Conservation (phyloP, 371 early-diverging fungal genomes). For the Circinella umbellata region DNA sequence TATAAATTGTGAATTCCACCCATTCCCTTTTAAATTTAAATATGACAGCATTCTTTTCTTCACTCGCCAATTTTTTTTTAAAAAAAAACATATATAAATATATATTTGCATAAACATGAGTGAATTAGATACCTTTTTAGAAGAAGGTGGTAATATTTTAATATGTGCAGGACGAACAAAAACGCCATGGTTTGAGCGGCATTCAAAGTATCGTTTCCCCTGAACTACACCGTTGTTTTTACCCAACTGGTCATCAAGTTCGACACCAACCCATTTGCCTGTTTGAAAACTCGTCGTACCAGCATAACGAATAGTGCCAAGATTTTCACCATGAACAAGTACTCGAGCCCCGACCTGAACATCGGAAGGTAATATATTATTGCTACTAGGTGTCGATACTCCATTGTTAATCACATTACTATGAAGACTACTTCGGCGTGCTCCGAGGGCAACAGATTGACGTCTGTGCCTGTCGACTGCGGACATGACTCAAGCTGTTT, state of each 20-base stretch:
- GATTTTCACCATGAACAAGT: conserved; percentile 63
- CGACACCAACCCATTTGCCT: conserved; percentile 85
- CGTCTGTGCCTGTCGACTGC: conserved; percentile 21
- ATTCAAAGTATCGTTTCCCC: conserved; percentile 84
- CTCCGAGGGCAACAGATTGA: conserved; percentile 21
- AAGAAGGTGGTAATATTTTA: conserved; percentile 37
- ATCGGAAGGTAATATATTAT: conserved; percentile 10
- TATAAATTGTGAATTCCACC: no score
- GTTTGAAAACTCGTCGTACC: conserved; percentile 75
- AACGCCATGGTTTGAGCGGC: conserved; percentile 74
- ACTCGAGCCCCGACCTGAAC: conserved; percentile 53
- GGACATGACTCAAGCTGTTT: conserved; percentile 3
- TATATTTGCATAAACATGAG: background rate
- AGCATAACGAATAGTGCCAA: conserved; percentile 68
- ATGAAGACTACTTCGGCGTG: conserved; percentile 20
- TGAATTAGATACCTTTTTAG: conserved; percentile 1
- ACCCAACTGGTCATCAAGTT: conserved; percentile 72
- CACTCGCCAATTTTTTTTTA: background rate
- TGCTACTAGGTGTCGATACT: conserved; percentile 4
- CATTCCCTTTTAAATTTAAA: background rate
- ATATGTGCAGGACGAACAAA: conserved; percentile 81
- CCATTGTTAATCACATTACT: conserved; percentile 14
- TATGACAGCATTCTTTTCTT: conserved; percentile 2
- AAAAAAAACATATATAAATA: background rate
- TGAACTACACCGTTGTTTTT: conserved; percentile 84